Conservation (phyloP, 106 monocot species). For the Phalaenopsis equestris region DNA sequence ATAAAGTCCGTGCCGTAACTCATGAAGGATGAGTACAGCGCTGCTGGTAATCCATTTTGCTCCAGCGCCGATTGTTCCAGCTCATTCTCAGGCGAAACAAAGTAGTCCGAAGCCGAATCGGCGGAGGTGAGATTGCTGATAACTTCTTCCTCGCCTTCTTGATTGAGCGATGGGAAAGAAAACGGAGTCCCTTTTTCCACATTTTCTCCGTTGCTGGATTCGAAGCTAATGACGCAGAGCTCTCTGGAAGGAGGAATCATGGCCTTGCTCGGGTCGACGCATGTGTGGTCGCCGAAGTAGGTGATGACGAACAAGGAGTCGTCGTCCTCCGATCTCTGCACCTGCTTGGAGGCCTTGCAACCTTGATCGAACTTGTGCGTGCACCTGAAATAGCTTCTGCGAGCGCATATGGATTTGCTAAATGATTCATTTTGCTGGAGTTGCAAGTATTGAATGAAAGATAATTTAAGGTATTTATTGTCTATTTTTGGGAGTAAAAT, state of each 20-base stretch:
- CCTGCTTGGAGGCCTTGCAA: slow-evolving; percentile 34
- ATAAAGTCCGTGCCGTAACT: neutral
- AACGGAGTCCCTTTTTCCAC: neutral
- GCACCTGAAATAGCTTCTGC: slow-evolving; percentile 43
- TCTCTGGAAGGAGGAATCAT: neutral
- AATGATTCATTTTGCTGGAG: neutral
- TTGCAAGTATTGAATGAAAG: neutral
- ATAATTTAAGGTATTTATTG: too few species aligned
- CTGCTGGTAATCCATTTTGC: neutral
- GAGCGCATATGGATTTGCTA: neutral
- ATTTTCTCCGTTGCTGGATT: neutral
- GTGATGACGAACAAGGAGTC: slow-evolving; percentile 22
- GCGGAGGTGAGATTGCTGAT: neutral
- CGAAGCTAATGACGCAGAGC: neutral
- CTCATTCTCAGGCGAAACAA: neutral
- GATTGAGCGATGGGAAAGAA: neutral
- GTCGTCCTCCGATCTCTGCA: slow-evolving; percentile 32
- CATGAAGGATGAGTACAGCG: neutral
- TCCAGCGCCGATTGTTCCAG: neutral
- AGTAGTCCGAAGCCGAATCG: slow-evolving; percentile 2
- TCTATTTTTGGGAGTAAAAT: too few species aligned
- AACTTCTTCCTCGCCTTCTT: slow-evolving; percentile 5
- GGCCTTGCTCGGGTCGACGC: neutral
- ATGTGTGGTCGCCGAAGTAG: slow-evolving; percentile 43
- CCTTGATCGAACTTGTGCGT: slow-evolving; percentile 26